Base-by-base conservation (phyloP, 2,329 filamentous ascomycete genomes). In the Colletotrichum limetticola region DNA sequence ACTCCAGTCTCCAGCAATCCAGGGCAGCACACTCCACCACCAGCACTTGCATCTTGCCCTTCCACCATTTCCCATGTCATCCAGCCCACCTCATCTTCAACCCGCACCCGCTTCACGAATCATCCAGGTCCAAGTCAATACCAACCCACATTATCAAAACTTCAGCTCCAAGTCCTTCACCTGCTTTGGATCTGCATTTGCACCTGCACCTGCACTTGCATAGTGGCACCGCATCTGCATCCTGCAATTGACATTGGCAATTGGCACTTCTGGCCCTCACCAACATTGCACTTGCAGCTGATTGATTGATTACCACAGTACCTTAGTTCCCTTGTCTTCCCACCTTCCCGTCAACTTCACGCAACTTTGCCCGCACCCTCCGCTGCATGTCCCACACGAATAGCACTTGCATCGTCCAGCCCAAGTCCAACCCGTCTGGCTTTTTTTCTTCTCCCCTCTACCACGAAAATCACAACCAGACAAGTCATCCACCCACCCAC, bases 181-280 rank as follows among this genome's bases (percentile, higher is more conserved):
- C 32, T 22, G 37, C 61, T 32, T 22, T 35, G 32, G 37, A 46
- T 46, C 24, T 49, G 65, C 66, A 63, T 19, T 68, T 55, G 64
- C 53, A 62, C 37, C 49, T 58, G 35, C 30, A 49, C 24, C 49
- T 24, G 49, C 62, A 60, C 26, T 64, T 26, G 14, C 60, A 42
- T 19, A 42, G 14, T 42, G 37, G 37, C 37, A 57, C 32, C 26
- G 57, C 37, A 30, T 57, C 22, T 68, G 56, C 30, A 52, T 57
- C 16, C 16, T 35, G n/a, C 22, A 52, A 49, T 19, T 49, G 42
- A 3, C 60, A 19, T 26, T 9, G 24, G 22, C n/a, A 28, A 24
- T 11, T 37, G 26, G 46, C 24, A 71, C 30, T 11, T 35, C 32
- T 68, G 22, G 57, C 46, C 16, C 42, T 22, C 42, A 53, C n/a